Conservation (phyloP, 306 rosid species). For the Begonia loranthoides region DNA sequence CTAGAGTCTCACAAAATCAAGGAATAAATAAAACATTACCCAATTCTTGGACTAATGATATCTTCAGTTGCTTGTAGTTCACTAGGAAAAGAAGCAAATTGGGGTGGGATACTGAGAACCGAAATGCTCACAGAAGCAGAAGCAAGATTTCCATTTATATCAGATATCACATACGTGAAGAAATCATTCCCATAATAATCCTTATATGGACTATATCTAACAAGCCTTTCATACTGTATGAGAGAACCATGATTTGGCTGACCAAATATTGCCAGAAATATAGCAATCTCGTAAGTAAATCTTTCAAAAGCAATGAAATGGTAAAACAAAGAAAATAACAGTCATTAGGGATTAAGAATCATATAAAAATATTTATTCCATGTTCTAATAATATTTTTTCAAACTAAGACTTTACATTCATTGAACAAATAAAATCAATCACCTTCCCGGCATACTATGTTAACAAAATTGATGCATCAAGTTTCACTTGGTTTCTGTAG, state of each 20-base stretch:
- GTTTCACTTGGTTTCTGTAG: no score
- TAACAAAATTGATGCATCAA: no score
- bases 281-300: no score
- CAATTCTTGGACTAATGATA: constrained; percentile 55
- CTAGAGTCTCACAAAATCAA: neutral
- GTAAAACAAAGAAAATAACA: no score
- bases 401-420: no score
- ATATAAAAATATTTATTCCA: no score
- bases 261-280: constrained; percentile 7
- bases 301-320: no score
- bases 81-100: constrained; percentile 61
- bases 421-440: no score
- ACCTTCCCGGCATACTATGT: no score
- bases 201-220: constrained; percentile 58
- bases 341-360: no score
- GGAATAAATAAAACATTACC: constrained; percentile 24
- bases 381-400: no score
- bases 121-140: constrained; percentile 43
- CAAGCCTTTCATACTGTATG: constrained; percentile 40
- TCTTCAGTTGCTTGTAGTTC: constrained; percentile 73
- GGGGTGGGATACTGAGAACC: constrained; percentile 70
- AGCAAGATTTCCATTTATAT: constrained; percentile 68
- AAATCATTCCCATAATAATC: constrained; percentile 64
- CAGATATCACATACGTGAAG: constrained; percentile 61
- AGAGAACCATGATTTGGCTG: constrained; percentile 77